Evolutionary conservation across 768 basidiomycete genomes (phyloP).

Genomic region (Tulasnella sp.): DNA sequence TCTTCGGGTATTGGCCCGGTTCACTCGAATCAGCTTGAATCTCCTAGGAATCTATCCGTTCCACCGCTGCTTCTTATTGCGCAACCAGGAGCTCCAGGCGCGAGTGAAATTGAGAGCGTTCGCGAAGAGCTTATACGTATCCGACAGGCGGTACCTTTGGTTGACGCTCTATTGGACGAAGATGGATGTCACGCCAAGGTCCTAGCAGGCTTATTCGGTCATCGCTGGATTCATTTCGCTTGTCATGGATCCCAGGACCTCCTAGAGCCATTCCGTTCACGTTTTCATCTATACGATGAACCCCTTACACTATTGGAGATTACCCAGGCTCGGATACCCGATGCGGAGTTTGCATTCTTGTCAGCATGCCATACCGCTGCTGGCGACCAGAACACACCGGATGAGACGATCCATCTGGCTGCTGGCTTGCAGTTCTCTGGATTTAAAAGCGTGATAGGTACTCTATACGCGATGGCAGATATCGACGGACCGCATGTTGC

Average conservation of each 20-base stretch:
- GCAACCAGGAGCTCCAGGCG: neutral
- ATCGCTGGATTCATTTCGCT: constrained; percentile 9
- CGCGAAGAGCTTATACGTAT: neutral
- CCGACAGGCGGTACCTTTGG: neutral
- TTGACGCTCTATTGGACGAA: neutral
- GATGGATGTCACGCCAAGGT: neutral
- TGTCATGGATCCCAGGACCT: constrained; percentile 4
- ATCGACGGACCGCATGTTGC: constrained; percentile 9
- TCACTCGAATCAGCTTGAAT: neutral
- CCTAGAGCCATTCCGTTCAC: neutral
- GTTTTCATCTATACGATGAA: neutral
- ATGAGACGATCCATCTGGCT: constrained; percentile 1
- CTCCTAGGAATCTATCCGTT: neutral
- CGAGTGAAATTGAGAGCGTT: neutral
- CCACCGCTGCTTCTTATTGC: neutral
- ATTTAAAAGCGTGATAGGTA: constrained; percentile 7
- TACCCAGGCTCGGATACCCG: neutral
- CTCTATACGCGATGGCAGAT: constrained; percentile 11
- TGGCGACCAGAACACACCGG: neutral
- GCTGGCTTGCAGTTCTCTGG: constrained; percentile 12
- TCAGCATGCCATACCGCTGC: neutral
- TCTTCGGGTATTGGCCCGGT: neutral
- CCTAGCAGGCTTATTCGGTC: neutral
- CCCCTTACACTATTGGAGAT: neutral
- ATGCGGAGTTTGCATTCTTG: constrained; percentile 7